Evolutionary conservation across 148 eudicot species (phyloP).

Genomic region (Chenopodium quinoa): DNA sequence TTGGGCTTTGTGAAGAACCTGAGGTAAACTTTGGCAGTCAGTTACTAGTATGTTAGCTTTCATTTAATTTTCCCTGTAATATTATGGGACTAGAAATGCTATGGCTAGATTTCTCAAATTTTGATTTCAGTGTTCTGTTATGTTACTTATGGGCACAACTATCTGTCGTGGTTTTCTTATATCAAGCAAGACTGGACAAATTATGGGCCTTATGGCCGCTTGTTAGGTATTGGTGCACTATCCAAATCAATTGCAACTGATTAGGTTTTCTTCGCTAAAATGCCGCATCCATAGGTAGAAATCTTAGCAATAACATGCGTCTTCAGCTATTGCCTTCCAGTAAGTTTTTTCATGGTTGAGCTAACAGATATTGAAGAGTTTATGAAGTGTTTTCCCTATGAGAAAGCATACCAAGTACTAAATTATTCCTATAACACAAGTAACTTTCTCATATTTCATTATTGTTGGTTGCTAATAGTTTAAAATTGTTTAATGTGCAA

Average conservation of each 20-base stretch:
- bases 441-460: background rate
- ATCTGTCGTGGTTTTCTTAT: background rate
- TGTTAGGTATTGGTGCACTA: background rate
- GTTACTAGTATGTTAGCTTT: background rate
- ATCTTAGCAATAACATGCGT: background rate
- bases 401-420: background rate
- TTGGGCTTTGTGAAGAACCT: background rate
- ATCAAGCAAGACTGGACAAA: background rate
- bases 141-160: background rate
- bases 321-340: background rate
- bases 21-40: background rate
- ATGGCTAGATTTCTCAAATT: background rate
- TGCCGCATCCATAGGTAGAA: background rate
- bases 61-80: background rate
- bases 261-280: conserved; percentile 1
- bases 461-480: background rate
- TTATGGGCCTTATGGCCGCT: background rate
- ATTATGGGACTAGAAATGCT: background rate
- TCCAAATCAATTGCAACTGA: background rate
- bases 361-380: background rate
- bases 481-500: background rate
- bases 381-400: background rate
- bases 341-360: background rate
- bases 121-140: background rate
- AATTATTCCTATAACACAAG: background rate